These are phyloP conservation scores for Cicer chorassanicum DNA, from an alignment of 306 rosid species.

Conservation along the genomic window DNA sequence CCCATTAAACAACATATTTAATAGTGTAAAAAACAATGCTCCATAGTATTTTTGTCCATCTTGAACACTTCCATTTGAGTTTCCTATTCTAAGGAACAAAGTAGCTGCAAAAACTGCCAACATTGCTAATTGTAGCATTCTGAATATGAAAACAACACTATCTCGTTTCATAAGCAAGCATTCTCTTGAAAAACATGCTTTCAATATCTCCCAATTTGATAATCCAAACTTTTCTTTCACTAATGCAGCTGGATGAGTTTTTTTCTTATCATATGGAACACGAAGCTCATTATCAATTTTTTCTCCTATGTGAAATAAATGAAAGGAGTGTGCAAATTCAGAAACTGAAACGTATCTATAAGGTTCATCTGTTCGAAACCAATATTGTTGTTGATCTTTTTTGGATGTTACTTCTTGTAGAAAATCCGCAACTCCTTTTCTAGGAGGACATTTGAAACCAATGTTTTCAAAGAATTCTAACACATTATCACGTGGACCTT, in stretches of 20 bases:
- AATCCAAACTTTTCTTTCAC: constrained; percentile 69
- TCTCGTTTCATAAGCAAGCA: constrained; percentile 68
- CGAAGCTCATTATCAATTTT: constrained; percentile 49
- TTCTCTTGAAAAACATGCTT: constrained; percentile 82
- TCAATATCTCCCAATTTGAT: constrained; percentile 67
- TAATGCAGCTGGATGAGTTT: constrained; percentile 71
- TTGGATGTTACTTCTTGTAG: constrained; percentile 84
- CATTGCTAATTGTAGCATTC: constrained; percentile 57
- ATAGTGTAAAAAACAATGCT: constrained; percentile 65
- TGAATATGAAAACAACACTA: constrained; percentile 58
- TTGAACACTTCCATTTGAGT: constrained; percentile 55
- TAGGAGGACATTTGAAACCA: constrained; percentile 72
- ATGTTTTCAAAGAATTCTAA: constrained; percentile 64
- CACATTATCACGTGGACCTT: constrained; percentile 68
- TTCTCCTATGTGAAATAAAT: constrained; percentile 61
- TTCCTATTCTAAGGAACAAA: constrained; percentile 66
- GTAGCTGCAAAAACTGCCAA: constrained; percentile 59
- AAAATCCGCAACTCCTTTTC: constrained; percentile 91
- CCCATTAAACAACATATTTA: constrained; percentile 78
- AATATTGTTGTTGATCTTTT: constrained; percentile 86
- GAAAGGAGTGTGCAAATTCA: constrained; percentile 57
- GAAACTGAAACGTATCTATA: constrained; percentile 62
- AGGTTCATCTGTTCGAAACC: constrained; percentile 56
- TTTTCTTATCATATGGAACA: constrained; percentile 61
- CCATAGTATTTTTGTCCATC: constrained; percentile 72